phyloP scores from a whole-genome alignment of 2,329 filamentous ascomycete genomes.

The Phyllachora maydis region DNA sequence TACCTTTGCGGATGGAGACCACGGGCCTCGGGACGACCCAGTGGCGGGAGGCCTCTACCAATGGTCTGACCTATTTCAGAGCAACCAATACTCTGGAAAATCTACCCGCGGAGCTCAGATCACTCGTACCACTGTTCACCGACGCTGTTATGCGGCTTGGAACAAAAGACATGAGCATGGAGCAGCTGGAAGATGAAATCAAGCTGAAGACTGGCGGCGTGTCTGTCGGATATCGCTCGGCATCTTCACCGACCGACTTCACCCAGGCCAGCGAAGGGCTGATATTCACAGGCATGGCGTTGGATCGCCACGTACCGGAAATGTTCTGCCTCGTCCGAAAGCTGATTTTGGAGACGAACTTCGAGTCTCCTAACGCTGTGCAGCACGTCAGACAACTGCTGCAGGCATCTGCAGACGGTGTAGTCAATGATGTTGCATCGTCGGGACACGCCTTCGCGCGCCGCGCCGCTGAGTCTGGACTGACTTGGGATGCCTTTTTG shows the following conservation, averaged over 20 bases:
- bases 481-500: slow-evolving; percentile 51
- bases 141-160: slow-evolving; percentile 87
- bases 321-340: slow-evolving; percentile 78
- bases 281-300: slow-evolving; percentile 63
- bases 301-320: slow-evolving; percentile 74
- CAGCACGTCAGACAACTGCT: slow-evolving; percentile 71
- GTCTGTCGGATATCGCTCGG: slow-evolving; percentile 65
- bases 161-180: slow-evolving; percentile 74
- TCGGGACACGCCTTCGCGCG: slow-evolving; percentile 77
- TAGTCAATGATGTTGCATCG: slow-evolving; percentile 79
- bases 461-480: slow-evolving; percentile 59
- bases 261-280: slow-evolving; percentile 60
- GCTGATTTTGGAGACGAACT: slow-evolving; percentile 72
- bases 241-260: slow-evolving; percentile 54
- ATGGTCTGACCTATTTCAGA: slow-evolving; percentile 89
- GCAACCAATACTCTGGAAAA: slow-evolving; percentile 64
- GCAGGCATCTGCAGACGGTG: slow-evolving; percentile 70
- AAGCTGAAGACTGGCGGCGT: slow-evolving; percentile 92
- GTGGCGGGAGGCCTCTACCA: slow-evolving; percentile 85
- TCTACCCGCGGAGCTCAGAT: slow-evolving; percentile 65
- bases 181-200: slow-evolving; percentile 85
- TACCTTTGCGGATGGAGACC: slow-evolving; percentile 39
- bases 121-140: slow-evolving; percentile 75
- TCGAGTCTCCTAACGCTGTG: slow-evolving; percentile 64
- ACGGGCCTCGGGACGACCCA: slow-evolving; percentile 51